Conservation (phyloP, 2,329 filamentous ascomycete genomes). For the Fusarium pilosicola region DNA sequence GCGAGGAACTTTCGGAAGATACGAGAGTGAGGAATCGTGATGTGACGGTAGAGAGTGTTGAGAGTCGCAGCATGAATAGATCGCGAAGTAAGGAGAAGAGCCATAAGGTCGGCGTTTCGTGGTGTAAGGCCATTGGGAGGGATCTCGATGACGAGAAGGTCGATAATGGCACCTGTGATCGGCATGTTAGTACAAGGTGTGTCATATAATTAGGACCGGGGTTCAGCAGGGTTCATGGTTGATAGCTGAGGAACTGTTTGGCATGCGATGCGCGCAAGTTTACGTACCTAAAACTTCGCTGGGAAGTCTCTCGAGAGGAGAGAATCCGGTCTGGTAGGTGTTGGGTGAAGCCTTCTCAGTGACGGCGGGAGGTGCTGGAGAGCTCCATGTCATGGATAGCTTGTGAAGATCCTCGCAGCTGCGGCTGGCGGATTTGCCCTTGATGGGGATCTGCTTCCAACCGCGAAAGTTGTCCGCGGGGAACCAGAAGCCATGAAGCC, state of each 20-base stretch:
- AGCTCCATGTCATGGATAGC: constrained; percentile 65
- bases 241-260: background rate
- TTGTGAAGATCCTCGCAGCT: constrained; percentile 70
- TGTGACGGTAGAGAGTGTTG: constrained; percentile 78
- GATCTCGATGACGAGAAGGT: constrained; percentile 77
- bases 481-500: constrained; percentile 67
- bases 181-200: constrained; percentile 35
- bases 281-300: constrained; percentile 75
- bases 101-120: constrained; percentile 81
- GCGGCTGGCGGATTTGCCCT: constrained; percentile 67
- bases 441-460: constrained; percentile 71
- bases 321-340: constrained; percentile 55
- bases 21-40: constrained; percentile 83
- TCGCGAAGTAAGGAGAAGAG: constrained; percentile 79
- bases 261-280: background rate
- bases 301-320: constrained; percentile 74
- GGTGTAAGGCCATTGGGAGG: constrained; percentile 77
- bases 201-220: constrained; percentile 22
- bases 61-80: constrained; percentile 78
- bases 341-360: constrained; percentile 41
- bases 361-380: constrained; percentile 48
- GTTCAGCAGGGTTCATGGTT: constrained; percentile 9
- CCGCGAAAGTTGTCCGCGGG: constrained; percentile 68
- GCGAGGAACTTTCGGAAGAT: constrained; percentile 85
- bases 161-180: constrained; percentile 74